Evolutionary conservation across 306 rosid species (phyloP), one percentile per base, ranked within the genome.

Genomic region (Quercus parvula): DNA sequence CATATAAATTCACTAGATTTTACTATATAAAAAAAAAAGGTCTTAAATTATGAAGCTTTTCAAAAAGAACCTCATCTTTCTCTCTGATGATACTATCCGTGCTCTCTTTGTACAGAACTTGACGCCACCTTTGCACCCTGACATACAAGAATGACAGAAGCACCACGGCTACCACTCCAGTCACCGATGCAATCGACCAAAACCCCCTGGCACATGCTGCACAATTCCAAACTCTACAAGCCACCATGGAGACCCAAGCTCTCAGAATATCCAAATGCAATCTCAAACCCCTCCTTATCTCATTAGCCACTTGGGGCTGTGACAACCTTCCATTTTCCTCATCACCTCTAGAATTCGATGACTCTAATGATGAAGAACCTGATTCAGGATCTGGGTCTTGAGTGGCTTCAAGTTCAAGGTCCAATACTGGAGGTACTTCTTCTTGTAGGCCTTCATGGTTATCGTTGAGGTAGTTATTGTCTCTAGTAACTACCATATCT

Each of bases 41-140:
- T 1, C 5, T 0, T 10, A 49, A 22, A 20, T 5, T 15, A 13
- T 8, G 41, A 15, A 31, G 55, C 18, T 2, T 17, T 19, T 14
- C 30, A 24, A 20, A 58, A 69, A 28, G 56, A 18, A 88, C 97
- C 97, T 92, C 90, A 41, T 92, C 97, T 82, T 79, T 92, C 73
- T 85, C 85, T 78, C 67, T 81, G 6, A 90, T 58, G 70, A 90
- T 87, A 15, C 77, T 74, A 9, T 84, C 84, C 58, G 76, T 22
- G 12, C 71, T 78, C 77, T 54, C 75, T 55, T 18, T 77, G 28
- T 14, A 57, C 56, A 57, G 25, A 57, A 63, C 77, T 58, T 78
- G 72, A 5, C 83, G 85, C 67, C 88, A 86, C 70, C 85, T 81
- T 38, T 56, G 81, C 64, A 75, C 5, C 73, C 62, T 79, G 54